A percentile compares a stretch with the other conserved stretches of the same genome.
Conservation (phyloP, 768 basidiomycete genomes). For the Phanerochaete carnosa region DNA sequence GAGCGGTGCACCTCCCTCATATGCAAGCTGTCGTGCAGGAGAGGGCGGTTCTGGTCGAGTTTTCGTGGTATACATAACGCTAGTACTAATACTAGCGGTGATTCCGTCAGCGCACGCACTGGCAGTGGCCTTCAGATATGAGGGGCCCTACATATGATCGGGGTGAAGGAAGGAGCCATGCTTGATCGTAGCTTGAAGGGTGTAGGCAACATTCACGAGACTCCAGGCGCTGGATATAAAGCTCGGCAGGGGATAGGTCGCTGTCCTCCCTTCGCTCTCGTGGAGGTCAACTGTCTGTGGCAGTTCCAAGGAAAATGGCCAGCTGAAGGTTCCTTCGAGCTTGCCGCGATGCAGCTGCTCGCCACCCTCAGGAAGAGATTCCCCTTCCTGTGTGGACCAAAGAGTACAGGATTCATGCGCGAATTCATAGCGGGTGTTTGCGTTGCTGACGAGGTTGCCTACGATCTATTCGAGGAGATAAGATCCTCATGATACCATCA, state of each 20-base stretch:
- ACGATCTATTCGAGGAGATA: not conserved
- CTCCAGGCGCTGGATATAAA: constrained; percentile 9
- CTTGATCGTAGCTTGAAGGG: constrained; percentile 13
- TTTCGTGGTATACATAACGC: constrained; percentile 17
- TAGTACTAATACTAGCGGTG: constrained; percentile 15
- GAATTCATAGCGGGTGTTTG: constrained; percentile 4
- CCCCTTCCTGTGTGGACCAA: constrained; percentile 8
- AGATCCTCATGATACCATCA: not conserved
- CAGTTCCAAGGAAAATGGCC: constrained; percentile 18
- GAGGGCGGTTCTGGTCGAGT: constrained; percentile 17
- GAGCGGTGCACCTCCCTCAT: constrained; percentile 12
- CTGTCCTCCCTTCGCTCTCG: not conserved
- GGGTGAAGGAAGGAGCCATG: constrained; percentile 14
- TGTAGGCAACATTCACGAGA: constrained; percentile 15
- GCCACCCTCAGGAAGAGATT: not conserved
- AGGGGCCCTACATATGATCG: constrained; percentile 13
- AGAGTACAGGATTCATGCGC: constrained; percentile 1
- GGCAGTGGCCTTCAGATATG: too few species aligned
- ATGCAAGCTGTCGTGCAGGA: constrained; percentile 20
- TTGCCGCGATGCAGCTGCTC: not conserved
- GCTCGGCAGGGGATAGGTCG: constrained; percentile 18
- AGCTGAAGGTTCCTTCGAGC: constrained; percentile 15
- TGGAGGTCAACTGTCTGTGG: constrained; percentile 14
- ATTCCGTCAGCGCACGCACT: too few species aligned
- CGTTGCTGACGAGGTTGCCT: constrained; percentile 7